These are phyloP conservation scores for Neurospora tetrasperma DNA, from an alignment of 495 filamentous ascomycete species.

Conservation along the genomic window DNA sequence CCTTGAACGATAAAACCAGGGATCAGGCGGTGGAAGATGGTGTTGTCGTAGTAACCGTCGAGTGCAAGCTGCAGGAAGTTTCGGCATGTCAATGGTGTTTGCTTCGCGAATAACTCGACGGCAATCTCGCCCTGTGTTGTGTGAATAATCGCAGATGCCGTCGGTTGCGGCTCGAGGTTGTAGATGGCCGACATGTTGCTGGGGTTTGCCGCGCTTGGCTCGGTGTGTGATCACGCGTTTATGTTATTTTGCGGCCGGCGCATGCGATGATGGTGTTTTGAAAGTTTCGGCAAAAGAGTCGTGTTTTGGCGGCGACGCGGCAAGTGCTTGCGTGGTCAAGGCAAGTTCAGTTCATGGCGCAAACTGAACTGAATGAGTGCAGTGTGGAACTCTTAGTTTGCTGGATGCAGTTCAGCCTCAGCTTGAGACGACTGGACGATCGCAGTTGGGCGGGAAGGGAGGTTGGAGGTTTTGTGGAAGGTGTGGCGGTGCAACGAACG, in stretches of 20 bases:
- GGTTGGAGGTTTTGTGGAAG: not conserved
- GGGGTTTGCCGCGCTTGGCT: not conserved
- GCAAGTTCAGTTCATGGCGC: not conserved
- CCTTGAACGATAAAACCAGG: conserved; percentile 91
- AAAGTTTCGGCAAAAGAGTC: not conserved
- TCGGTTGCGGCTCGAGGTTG: conserved; percentile 87
- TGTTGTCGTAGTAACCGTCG: conserved; percentile 88
- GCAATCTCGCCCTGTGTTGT: conserved; percentile 82
- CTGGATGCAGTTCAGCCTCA: not conserved
- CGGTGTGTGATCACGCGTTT: not conserved
- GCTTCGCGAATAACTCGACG: conserved; percentile 87
- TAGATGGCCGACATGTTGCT: conserved; percentile 70
- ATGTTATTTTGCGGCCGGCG: not conserved
- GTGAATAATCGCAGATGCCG: conserved; percentile 78
- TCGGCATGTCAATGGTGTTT: conserved; percentile 80
- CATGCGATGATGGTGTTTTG: not conserved
- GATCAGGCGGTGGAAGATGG: conserved; percentile 86
- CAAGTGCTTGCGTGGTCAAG: not conserved
- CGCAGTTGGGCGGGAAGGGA: not conserved
- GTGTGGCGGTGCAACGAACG: not conserved
- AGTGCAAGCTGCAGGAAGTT: conserved; percentile 94
- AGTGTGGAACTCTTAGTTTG: not conserved
- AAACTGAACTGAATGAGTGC: not conserved
- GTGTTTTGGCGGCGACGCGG: not conserved
- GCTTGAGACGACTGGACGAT: not conserved